Base-by-base conservation (phyloP, 768 basidiomycete genomes). In the Scleroderma bovista region DNA sequence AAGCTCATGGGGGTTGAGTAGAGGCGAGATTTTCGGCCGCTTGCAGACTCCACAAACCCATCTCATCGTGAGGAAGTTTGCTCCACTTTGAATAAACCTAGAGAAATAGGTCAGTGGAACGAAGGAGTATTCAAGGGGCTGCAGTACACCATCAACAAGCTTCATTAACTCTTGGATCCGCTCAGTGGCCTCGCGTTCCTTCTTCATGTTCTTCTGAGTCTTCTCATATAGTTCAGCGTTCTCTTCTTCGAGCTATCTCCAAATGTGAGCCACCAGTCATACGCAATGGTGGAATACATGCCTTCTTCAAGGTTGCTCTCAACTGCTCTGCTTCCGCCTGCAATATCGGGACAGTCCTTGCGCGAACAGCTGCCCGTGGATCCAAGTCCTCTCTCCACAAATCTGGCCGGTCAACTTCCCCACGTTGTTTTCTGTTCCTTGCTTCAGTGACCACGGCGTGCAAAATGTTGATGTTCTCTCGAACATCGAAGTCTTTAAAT, bases 371-470 rank as follows among this genome's bases (percentile, higher is more conserved):
- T 24, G 73, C 74, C 13, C 72, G 77, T 2, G 89, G 84, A 40
- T 79, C 75, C 26, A 90, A 65, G 49, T 81, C 72, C 44, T 81
- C 78, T 51, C 68, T 77, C 87, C 88, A 91, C 1, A 76, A 58
- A 60, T 88, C 84, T 13, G 73, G 76, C 0, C 72, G 71, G 12
- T 64, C 55, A n/a, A 51, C 60, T 23, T 66, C 66, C 3, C 64
- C 74, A 7, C 74, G 73, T 41, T 72, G 70, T 32, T 73, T 74
- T 46, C 82, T 79, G 20, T 76, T 59, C 62, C 82, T 54, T 8
- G 86, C 88, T 29, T 87, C 86, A 11, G 73, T 79, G 1, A 90
- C 80, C 13, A 87, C 77, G 11, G 73, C 72, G 52, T 90, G 86
- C 12, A 91, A 72, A 3, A 73, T 73, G 61, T 91, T 87, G 29